A percentile compares a stretch with the other conserved stretches of the same genome.
These are phyloP conservation scores for Westerdykella sp. DNA, from an alignment of 2,329 filamentous ascomycete species.

Conservation along the genomic window DNA sequence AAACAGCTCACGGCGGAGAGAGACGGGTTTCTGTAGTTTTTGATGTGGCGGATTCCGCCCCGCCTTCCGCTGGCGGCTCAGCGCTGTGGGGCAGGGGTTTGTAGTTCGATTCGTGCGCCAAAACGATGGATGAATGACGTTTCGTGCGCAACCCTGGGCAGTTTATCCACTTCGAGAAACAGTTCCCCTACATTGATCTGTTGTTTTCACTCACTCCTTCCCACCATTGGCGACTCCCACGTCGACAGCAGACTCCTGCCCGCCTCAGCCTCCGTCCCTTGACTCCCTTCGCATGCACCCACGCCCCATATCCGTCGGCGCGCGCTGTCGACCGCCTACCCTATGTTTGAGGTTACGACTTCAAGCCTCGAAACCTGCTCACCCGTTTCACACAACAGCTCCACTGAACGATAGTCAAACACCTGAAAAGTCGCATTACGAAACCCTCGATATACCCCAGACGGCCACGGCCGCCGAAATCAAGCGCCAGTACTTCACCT, in stretches of 20 bases:
- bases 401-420: slow-evolving; percentile 19
- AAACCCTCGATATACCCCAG: slow-evolving; percentile 65
- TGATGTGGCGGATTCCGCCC: too few species aligned
- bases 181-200: too few species aligned
- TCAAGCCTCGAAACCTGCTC: not conserved
- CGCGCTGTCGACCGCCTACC: not conserved
- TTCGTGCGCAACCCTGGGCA: too few species aligned
- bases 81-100: too few species aligned
- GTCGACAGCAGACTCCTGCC: not conserved
- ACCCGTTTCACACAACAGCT: slow-evolving; percentile 43
- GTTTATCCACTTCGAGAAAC: too few species aligned
- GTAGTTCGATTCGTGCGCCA: too few species aligned
- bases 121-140: too few species aligned
- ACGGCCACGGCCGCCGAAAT: slow-evolving; percentile 70
- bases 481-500: slow-evolving; percentile 86
- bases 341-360: not conserved
- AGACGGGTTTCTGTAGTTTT: too few species aligned
- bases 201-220: too few species aligned
- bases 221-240: not conserved
- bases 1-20: slow-evolving; percentile 8
- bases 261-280: not conserved
- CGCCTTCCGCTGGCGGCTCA: too few species aligned
- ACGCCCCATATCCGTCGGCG: slow-evolving; percentile 3
- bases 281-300: not conserved
- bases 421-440: slow-evolving; percentile 56